These are phyloP conservation scores for Penicillium cosmopolitanum DNA, from an alignment of 495 filamentous ascomycete genomes.

Conservation along the genomic window DNA sequence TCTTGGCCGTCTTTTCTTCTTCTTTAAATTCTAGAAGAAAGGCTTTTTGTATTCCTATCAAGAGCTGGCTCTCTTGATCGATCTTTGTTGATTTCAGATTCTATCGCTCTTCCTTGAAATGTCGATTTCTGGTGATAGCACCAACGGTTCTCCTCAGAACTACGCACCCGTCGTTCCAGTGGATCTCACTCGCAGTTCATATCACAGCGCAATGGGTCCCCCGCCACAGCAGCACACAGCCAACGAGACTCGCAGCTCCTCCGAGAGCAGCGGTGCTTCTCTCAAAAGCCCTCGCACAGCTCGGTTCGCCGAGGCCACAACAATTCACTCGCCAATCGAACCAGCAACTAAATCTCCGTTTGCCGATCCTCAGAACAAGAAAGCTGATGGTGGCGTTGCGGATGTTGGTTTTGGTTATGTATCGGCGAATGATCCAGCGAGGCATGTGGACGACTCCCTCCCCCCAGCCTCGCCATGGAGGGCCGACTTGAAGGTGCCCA, in stretches of 20 bases:
- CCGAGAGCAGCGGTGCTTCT: constrained; percentile 59
- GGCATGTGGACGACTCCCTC: constrained; percentile 54
- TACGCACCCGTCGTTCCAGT: constrained; percentile 39
- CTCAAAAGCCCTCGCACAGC: constrained; percentile 79
- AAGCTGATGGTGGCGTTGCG: constrained; percentile 62
- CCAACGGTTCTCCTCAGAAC: constrained; percentile 33
- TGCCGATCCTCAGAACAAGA: constrained; percentile 58
- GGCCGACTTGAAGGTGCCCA: constrained; percentile 83
- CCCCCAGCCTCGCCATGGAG: constrained; percentile 78
- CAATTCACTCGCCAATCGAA: constrained; percentile 83
- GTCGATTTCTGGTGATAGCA: constrained; percentile 33
- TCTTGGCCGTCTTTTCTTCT: constrained; percentile 2
- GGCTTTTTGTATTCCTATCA: constrained; percentile 7
- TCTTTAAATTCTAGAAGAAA: not conserved
- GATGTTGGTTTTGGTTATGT: constrained; percentile 95
- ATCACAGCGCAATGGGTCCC: constrained; percentile 37
- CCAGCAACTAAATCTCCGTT: constrained; percentile 64
- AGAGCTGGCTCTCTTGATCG: constrained; percentile 46
- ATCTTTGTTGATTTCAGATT: constrained; percentile 15
- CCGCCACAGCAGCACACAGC: constrained; percentile 29
- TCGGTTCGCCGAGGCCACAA: constrained; percentile 88
- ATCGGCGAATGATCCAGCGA: constrained; percentile 54
- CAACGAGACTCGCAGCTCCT: constrained; percentile 34
- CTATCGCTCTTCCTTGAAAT: constrained; percentile 22
- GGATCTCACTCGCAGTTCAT: constrained; percentile 39